These are phyloP conservation scores for Cladophialophora immunda DNA, from an alignment of 2,329 filamentous ascomycete species.

Conservation along the genomic window DNA sequence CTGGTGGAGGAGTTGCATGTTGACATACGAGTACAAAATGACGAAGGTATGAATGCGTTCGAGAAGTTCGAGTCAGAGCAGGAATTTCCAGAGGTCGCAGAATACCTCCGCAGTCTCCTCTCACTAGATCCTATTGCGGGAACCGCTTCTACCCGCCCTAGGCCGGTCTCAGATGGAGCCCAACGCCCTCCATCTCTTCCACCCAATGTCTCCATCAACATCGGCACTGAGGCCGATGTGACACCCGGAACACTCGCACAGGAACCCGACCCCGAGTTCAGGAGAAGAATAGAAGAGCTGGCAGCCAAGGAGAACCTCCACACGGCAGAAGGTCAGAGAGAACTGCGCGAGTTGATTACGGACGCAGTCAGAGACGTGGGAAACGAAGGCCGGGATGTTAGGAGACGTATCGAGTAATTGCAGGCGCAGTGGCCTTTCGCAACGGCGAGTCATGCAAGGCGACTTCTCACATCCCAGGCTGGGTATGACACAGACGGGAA, in stretches of 20 bases:
- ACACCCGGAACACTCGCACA: conserved; percentile 59
- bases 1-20: conserved; percentile 84
- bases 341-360: conserved; percentile 79
- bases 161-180: conserved; percentile 45
- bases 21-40: conserved; percentile 71
- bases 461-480: background rate
- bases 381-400: conserved; percentile 70
- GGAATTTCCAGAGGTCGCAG: conserved; percentile 77
- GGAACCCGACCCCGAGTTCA: conserved; percentile 76
- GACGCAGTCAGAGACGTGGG: conserved; percentile 78
- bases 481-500: conserved; percentile 5
- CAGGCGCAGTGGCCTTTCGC: conserved; percentile 5
- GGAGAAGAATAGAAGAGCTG: conserved; percentile 85
- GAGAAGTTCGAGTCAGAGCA: conserved; percentile 82
- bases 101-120: conserved; percentile 67
- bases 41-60: conserved; percentile 79
- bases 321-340: conserved; percentile 78
- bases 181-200: conserved; percentile 71
- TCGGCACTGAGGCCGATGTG: conserved; percentile 72
- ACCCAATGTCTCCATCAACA: conserved; percentile 76
- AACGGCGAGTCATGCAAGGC: background rate
- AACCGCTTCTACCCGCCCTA: conserved; percentile 36
- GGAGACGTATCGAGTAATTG: conserved; percentile 66
- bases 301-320: conserved; percentile 85
- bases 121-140: conserved; percentile 46